Percentiles rank a stretch among this genome's conserved stretches.
Evolutionary conservation across 2,329 filamentous ascomycete species (phyloP).

Genomic region (Immersiporthe knoxdaviesiana): DNA sequence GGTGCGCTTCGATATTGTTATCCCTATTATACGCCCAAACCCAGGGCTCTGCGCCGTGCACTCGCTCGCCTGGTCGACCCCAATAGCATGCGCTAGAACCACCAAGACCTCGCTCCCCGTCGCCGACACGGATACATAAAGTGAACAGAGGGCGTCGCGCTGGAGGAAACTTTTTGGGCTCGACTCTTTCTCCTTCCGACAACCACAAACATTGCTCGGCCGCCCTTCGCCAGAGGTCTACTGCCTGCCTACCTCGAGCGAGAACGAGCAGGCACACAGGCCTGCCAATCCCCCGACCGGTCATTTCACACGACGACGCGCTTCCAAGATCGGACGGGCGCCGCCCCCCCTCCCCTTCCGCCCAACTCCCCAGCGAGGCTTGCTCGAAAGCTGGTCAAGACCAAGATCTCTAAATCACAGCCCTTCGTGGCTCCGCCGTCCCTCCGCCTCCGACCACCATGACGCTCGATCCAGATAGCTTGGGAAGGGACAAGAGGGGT

Average conservation of each 20-base stretch:
- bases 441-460: constrained; percentile 9
- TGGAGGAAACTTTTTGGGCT: background rate
- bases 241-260: background rate
- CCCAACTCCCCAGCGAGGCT: constrained; percentile 16
- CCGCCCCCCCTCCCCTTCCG: too few relatives aligned
- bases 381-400: background rate
- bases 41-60: background rate
- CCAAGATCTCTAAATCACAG: background rate
- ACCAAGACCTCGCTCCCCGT: background rate
- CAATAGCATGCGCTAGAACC: constrained; percentile 17
- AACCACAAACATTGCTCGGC: background rate
- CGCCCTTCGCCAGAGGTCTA: background rate
- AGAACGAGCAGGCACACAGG: background rate
- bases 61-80: background rate
- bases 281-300: background rate
- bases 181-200: background rate
- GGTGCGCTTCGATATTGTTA: constrained; percentile 7
- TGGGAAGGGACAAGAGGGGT: constrained; percentile 20
- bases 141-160: background rate
- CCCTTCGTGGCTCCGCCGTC: constrained; percentile 3
- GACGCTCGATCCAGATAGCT: constrained; percentile 24
- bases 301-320: background rate
- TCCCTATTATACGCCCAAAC: constrained; percentile 1
- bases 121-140: constrained; percentile 2
- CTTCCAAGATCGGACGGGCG: constrained; percentile 4